These are phyloP conservation scores for Pseudozyma sp. DNA, from an alignment of 1,284 basidiomycete genomes.

Conservation along the genomic window DNA sequence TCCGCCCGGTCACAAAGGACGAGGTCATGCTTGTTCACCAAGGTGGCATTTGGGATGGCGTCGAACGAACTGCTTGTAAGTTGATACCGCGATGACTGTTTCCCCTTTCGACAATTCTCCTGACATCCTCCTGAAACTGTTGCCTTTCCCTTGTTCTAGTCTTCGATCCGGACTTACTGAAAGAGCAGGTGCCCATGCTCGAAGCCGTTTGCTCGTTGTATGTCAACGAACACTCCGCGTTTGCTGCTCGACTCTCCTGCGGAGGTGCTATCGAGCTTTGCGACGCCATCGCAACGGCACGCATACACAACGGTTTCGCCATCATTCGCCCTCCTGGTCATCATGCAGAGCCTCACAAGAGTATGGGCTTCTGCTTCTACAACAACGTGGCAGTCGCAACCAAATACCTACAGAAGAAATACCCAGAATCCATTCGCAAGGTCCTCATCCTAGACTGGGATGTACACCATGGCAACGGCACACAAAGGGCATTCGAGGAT, in stretches of 20 bases:
- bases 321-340: constrained; percentile 97
- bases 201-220: constrained; percentile 87
- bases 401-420: constrained; percentile 70
- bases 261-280: constrained; percentile 94
- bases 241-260: constrained; percentile 86
- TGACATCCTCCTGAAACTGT: background rate
- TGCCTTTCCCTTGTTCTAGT: background rate
- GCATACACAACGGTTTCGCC: constrained; percentile 88
- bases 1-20: constrained; percentile 78
- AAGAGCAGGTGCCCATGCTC: constrained; percentile 76
- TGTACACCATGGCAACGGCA: constrained; percentile 98
- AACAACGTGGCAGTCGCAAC: constrained; percentile 97
- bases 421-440: constrained; percentile 76
- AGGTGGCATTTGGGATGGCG: constrained; percentile 89
- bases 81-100: constrained; percentile 28
- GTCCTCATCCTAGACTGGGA: constrained; percentile 98
- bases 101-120: background rate
- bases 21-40: constrained; percentile 91
- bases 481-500: constrained; percentile 92
- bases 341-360: constrained; percentile 96
- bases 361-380: constrained; percentile 99
- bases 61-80: constrained; percentile 81
- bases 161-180: constrained; percentile 44
- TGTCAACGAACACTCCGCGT: constrained; percentile 85
- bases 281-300: constrained; percentile 83